These are phyloP conservation scores for Glomus cerebriforme DNA, from an alignment of 192 early-diverging fungal species.

Conservation along the genomic window DNA sequence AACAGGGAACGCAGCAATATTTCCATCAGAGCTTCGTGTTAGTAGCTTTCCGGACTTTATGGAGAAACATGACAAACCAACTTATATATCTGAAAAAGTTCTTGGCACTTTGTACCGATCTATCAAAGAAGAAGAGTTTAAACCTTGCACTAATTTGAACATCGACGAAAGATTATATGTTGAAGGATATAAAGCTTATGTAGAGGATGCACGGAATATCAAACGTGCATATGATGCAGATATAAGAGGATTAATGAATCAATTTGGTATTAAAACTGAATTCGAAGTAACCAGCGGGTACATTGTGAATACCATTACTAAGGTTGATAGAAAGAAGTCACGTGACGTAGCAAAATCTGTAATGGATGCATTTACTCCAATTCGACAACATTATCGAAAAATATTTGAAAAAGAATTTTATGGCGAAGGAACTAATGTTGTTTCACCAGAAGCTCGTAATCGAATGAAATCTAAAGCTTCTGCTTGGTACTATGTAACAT, in stretches of 20 bases:
- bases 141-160: conserved; percentile 43
- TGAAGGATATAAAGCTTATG: conserved; percentile 51
- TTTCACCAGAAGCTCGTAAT: conserved; percentile 21
- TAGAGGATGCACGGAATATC: conserved; percentile 46
- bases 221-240: conserved; percentile 56
- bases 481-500: conserved; percentile 78
- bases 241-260: conserved; percentile 63
- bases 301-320: conserved; percentile 35
- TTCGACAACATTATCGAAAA: conserved; percentile 44
- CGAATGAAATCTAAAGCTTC: conserved; percentile 51
- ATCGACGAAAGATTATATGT: conserved; percentile 48
- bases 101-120: conserved; percentile 57
- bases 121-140: conserved; percentile 46
- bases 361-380: conserved; percentile 36
- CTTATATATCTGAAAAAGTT: conserved; percentile 56
- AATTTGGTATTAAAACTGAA: conserved; percentile 57
- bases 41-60: conserved; percentile 70
- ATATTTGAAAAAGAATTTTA: conserved; percentile 53
- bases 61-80: conserved; percentile 57
- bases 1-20: conserved; percentile 55
- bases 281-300: conserved; percentile 45
- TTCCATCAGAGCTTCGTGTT: conserved; percentile 45
- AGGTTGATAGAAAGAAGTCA: conserved; percentile 49
- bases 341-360: conserved; percentile 56
- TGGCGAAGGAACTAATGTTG: conserved; percentile 28